Evolutionary conservation across 1,284 basidiomycete species (phyloP).

Genomic region (Phaffia rhodozyma): DNA sequence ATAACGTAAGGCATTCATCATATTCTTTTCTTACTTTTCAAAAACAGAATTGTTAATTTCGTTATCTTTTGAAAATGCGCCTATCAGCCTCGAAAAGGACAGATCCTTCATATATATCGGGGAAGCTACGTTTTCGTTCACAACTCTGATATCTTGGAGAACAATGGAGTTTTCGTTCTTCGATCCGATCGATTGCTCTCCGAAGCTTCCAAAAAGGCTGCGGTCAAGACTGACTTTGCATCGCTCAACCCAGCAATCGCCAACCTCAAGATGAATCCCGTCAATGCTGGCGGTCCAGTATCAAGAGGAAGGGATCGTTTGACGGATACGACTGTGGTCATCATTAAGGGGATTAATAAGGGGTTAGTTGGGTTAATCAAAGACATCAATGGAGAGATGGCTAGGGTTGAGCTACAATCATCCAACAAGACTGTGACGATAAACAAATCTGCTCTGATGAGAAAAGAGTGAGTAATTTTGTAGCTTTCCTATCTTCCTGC

Average conservation of each 20-base stretch:
- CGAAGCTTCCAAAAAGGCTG: constrained; percentile 56
- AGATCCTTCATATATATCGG: constrained; percentile 88
- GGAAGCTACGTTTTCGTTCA: constrained; percentile 89
- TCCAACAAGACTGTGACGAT: constrained; percentile 84
- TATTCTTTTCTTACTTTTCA: background rate
- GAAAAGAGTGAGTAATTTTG: constrained; percentile 54
- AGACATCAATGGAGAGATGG: constrained; percentile 78
- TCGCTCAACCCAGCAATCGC: constrained; percentile 76
- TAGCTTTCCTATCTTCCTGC: background rate
- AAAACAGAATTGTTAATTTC: background rate
- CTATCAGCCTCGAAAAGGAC: constrained; percentile 67
- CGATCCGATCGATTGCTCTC: constrained; percentile 34
- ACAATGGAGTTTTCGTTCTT: constrained; percentile 88
- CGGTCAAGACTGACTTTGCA: constrained; percentile 59
- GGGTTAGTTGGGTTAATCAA: constrained; percentile 87
- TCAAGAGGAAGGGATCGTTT: constrained; percentile 56
- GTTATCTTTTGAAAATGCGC: constrained; percentile 1
- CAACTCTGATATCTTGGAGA: constrained; percentile 80
- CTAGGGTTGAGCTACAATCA: constrained; percentile 82
- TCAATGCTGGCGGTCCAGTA: constrained; percentile 42
- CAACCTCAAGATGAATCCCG: constrained; percentile 23
- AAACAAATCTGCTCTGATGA: constrained; percentile 63
- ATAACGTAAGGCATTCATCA: constrained; percentile 49
- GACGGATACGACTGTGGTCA: constrained; percentile 66
- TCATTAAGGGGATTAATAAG: constrained; percentile 82